phyloP scores from a whole-genome alignment of 2,329 filamentous ascomycete species.

The Penicillium sp. region DNA sequence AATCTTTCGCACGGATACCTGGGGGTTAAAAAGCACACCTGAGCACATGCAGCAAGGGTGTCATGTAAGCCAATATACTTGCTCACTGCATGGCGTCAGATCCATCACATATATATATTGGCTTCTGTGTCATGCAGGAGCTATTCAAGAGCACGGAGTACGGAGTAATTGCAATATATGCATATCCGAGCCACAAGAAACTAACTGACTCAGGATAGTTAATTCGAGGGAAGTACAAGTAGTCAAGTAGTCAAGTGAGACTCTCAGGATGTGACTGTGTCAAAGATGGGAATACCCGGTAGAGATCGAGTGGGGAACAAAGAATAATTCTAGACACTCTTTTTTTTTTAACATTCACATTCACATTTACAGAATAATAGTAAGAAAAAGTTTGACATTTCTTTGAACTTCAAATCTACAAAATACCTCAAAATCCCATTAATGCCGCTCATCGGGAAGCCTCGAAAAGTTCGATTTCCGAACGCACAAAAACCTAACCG shows the following conservation, averaged over 20 bases:
- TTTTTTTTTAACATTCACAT: neutral
- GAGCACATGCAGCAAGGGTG: conserved; percentile 4
- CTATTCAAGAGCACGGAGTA: neutral
- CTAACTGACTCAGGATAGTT: neutral
- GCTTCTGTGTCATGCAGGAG: conserved; percentile 7
- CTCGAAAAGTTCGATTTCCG: conserved; percentile 42
- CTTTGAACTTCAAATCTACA: neutral
- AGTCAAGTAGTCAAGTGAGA: too few relatives aligned
- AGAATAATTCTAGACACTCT: neutral
- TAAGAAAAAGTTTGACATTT: neutral
- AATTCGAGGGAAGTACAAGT: neutral
- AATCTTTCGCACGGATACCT: neutral
- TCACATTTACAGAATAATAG: conserved; percentile 15
- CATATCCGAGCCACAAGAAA: neutral
- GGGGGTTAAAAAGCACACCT: neutral
- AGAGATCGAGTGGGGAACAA: neutral
- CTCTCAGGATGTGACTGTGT: neutral
- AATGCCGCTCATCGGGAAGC: conserved; percentile 39
- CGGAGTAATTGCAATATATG: neutral
- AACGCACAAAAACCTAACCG: conserved; percentile 22
- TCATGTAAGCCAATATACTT: neutral
- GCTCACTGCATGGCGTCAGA: neutral
- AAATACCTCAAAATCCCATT: conserved; percentile 3
- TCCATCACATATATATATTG: conserved; percentile 2
- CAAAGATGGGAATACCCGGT: neutral